Conservation (phyloP, 306 rosid genomes). For the Acacia acuminata region DNA sequence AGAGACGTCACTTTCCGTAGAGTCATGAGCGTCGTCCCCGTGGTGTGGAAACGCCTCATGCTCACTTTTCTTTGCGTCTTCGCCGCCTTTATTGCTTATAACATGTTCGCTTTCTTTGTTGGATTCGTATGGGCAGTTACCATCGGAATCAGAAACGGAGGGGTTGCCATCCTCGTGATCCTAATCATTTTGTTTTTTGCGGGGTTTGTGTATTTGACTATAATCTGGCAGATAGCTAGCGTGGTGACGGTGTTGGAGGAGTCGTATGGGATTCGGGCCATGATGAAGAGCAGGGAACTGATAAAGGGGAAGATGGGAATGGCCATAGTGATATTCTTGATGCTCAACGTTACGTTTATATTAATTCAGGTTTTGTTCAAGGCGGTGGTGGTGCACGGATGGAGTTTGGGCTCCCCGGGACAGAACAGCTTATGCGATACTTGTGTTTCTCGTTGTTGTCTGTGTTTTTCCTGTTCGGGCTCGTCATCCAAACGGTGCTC, state of each 20-base stretch:
- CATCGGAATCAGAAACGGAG: fast-evolving
- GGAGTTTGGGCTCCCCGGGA: slow-evolving; percentile 16
- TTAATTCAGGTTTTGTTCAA: slow-evolving; percentile 37
- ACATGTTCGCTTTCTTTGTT: slow-evolving; percentile 6
- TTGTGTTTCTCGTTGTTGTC: slow-evolving; percentile 49
- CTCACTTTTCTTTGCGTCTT: slow-evolving; percentile 57
- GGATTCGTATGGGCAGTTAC: not conserved
- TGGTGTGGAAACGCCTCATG: slow-evolving; percentile 69
- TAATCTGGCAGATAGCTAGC: slow-evolving; percentile 72
- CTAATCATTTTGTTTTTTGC: slow-evolving; percentile 20
- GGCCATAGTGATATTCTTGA: slow-evolving; percentile 29
- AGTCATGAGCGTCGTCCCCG: slow-evolving; percentile 63
- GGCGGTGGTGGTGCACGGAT: slow-evolving; percentile 42
- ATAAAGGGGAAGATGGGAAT: slow-evolving; percentile 61
- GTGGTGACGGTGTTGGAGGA: slow-evolving; percentile 78
- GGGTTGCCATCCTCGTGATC: not conserved
- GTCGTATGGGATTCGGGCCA: slow-evolving; percentile 58
- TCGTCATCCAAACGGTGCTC: slow-evolving; percentile 65
- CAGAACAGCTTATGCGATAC: slow-evolving; percentile 40
- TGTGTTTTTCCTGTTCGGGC: slow-evolving; percentile 44
- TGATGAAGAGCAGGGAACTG: slow-evolving; percentile 63
- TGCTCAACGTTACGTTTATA: not conserved
- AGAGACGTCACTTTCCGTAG: slow-evolving; percentile 45
- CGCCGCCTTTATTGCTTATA: slow-evolving; percentile 41
- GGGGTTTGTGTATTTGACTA: slow-evolving; percentile 57